Evolutionary conservation across 176 grass and related monocot genomes (phyloP).

Genomic region (Triticum urartu): DNA sequence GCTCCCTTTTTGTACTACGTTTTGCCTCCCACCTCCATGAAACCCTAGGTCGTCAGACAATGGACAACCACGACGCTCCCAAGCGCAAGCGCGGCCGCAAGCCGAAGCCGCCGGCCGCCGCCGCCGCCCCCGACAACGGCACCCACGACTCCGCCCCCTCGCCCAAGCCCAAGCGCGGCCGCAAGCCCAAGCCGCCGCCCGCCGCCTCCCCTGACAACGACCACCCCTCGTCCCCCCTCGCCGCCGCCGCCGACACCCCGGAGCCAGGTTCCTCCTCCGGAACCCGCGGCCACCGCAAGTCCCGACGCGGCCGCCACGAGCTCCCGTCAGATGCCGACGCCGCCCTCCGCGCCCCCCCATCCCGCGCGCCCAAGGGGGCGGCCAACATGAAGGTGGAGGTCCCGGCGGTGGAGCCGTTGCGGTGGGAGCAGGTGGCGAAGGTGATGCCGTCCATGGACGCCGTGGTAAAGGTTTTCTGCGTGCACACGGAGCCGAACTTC

Average conservation of each 20-base stretch:
- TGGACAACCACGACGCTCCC: conserved; percentile 38
- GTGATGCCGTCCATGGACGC: conserved; percentile 89
- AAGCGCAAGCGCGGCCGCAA: conserved; percentile 58
- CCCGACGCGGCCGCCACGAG: conserved; percentile 36
- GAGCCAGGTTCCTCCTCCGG: conserved; percentile 24
- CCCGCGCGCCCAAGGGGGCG: conserved; percentile 21
- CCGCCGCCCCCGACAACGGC: background rate
- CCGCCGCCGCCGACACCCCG: conserved; percentile 14
- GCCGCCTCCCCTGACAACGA: conserved; percentile 7
- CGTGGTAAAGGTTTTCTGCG: conserved; percentile 97
- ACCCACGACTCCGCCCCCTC: conserved; percentile 16
- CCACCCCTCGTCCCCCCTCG: conserved; percentile 31
- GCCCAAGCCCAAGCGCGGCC: conserved; percentile 53
- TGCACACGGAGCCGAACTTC: conserved; percentile 94
- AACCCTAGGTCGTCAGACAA: conserved; percentile 60
- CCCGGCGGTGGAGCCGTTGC: conserved; percentile 39
- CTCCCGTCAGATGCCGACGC: conserved; percentile 33
- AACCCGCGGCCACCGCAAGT: conserved; percentile 13
- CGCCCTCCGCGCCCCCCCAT: background rate
- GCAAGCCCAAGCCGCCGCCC: conserved; percentile 33
- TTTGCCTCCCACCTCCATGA: background rate
- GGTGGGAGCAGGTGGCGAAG: conserved; percentile 75
- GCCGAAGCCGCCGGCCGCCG: conserved; percentile 18
- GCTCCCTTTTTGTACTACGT: background rate
- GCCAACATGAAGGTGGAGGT: conserved; percentile 28